A percentile compares a stretch with the other conserved stretches of the same genome.
phyloP scores from a whole-genome alignment of 1,284 basidiomycete genomes.

The Microbotryum saponariae region DNA sequence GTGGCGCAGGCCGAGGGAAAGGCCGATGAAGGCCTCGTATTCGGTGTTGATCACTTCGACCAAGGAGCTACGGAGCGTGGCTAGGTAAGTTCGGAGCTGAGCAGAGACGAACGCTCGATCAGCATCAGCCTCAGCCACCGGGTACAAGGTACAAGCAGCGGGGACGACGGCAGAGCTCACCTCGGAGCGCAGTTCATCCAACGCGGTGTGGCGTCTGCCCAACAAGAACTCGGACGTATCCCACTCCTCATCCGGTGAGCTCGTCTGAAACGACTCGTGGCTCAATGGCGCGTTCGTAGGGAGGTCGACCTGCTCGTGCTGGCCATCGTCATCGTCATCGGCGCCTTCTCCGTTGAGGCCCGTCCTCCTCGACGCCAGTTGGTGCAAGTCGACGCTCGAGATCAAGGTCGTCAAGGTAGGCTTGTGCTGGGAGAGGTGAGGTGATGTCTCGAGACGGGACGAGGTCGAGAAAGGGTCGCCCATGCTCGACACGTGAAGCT shows the following conservation, averaged over 20 bases:
- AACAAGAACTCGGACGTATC: conserved; percentile 26
- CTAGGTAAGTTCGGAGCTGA: conserved; percentile 74
- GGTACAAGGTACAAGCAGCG: not conserved
- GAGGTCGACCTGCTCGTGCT: conserved; percentile 12
- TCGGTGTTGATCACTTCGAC: conserved; percentile 94
- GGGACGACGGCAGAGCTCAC: conserved; percentile 3
- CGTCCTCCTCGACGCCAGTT: too few relatives aligned
- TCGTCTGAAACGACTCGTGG: conserved; percentile 9
- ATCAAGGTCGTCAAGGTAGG: conserved; percentile 19
- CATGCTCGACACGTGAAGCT: not conserved
- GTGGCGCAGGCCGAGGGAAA: conserved; percentile 42
- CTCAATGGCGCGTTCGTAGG: conserved; percentile 13
- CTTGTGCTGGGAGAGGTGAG: not conserved
- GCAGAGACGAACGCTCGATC: not conserved
- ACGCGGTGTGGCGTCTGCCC: conserved; percentile 18
- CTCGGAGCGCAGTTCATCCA: conserved; percentile 29
- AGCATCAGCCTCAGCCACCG: too few relatives aligned
- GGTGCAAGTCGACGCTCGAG: conserved; percentile 10
- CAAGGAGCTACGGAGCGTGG: conserved; percentile 77
- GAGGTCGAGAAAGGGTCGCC: not conserved
- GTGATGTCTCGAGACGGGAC: not conserved
- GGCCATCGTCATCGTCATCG: not conserved
- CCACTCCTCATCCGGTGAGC: conserved; percentile 3
- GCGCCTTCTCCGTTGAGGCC: not conserved
- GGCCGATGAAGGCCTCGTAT: conserved; percentile 92